Evolutionary conservation across 176 grass and related monocot genomes (phyloP), one percentile per base, ranked within the genome.

Genomic region (Bothriochloa decipiens): DNA sequence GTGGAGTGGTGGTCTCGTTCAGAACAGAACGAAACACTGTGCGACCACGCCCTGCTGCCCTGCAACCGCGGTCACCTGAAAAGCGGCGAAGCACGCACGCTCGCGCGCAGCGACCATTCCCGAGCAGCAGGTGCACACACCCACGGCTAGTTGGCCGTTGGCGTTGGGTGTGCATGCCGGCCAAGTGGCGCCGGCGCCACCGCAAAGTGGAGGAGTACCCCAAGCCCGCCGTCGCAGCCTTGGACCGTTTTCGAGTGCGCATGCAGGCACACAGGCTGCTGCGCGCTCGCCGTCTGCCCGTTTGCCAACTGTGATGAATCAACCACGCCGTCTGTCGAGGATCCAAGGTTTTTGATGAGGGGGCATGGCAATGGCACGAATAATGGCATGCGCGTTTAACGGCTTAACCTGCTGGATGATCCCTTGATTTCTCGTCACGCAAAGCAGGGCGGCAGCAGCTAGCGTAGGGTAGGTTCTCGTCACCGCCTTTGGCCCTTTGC

Each of bases 381-480:
- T 18, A 53, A 53, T 15, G 52, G 53, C 62, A 27, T 7, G 35
- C 22, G 26, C 23, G 11, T 70, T 70, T 70, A 70, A 70, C 68
- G 63, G 26, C 27, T 14, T 28, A 15, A 49, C 47, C 49, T 52
- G 26, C 41, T 52, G 43, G 53, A 37, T 27, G 60, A 68, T 81
- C 43, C 78, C 66, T 81, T 69, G 79, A 69, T 81, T 81, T 70
- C 65, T 81, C 65, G 14, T 52, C 65, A 81, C 65, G 79, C 79
- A 81, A 81, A 68, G 74, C 53, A 39, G 10, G 35, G 73, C 15
- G 33, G 74, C 16, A 20, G 27, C 11, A 16, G 26, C 71, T 28
- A 3, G 15, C n/a, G 50, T 53, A 53, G 50, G 17, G 50, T 53
- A 53, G 50, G 50, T 20, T 53, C 2, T 9, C 50, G 18, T 8